Conservation (phyloP, 129 eudicot species). For the Helichrysum umbraculigerum region DNA sequence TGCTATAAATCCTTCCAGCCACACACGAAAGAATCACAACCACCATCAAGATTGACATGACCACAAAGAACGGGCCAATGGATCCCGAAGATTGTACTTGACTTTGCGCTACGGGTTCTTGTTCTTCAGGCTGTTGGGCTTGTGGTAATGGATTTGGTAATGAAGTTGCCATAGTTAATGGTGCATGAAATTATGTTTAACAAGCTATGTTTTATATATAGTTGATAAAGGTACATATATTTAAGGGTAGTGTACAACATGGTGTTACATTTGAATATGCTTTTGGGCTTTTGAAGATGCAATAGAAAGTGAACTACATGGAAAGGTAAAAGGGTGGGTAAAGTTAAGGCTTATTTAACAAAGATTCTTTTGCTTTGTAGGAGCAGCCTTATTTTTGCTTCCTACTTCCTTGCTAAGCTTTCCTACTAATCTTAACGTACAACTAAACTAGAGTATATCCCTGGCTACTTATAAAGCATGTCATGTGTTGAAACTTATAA, state of each 20-base stretch:
- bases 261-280: conserved; percentile 20
- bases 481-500: no score
- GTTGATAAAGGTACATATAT: conserved; percentile 14
- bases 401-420: conserved; percentile 36
- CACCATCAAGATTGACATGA: conserved; percentile 50
- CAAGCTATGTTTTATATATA: conserved; percentile 16
- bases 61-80: conserved; percentile 56
- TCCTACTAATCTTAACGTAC: background rate
- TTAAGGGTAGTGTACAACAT: conserved; percentile 14
- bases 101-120: conserved; percentile 24
- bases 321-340: conserved; percentile 46
- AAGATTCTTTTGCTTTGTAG: conserved; percentile 30
- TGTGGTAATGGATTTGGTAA: conserved; percentile 39
- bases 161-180: conserved; percentile 36
- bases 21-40: conserved; percentile 50
- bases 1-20: conserved; percentile 43
- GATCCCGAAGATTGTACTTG: conserved; percentile 35
- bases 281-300: conserved; percentile 32
- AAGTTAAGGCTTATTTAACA: conserved; percentile 28
- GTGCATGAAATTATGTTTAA: conserved; percentile 3
- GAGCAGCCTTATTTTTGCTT: conserved; percentile 31
- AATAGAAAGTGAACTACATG: conserved; percentile 38
- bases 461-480: no score
- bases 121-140: conserved; percentile 40
- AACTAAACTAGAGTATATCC: no score